These are phyloP conservation scores for Panicum miliaceum DNA, from an alignment of 176 grass and related monocot genomes.

Conservation along the genomic window DNA sequence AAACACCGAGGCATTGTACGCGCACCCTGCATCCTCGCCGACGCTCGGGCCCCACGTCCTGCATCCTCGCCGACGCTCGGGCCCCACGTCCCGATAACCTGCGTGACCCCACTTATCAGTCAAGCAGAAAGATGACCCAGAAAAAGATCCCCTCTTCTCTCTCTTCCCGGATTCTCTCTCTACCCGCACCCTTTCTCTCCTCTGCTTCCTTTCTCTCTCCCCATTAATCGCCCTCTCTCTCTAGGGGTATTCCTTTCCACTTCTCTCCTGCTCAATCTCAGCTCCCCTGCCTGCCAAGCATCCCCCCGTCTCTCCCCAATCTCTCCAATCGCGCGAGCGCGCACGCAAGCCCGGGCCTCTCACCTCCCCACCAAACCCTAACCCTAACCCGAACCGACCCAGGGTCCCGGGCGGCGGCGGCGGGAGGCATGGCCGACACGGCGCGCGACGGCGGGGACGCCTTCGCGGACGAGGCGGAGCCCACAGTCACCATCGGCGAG, in stretches of 20 bases:
- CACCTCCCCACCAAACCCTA: slow-evolving; percentile 23
- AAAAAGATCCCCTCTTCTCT: neutral
- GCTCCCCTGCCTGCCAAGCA: neutral
- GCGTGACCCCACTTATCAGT: neutral
- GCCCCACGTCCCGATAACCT: neutral
- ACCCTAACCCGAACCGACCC: slow-evolving; percentile 25
- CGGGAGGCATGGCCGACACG: slow-evolving; percentile 45
- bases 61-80: neutral
- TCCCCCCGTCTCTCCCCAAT: neutral
- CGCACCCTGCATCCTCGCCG: neutral
- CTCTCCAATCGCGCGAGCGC: slow-evolving; percentile 14
- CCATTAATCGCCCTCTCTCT: neutral
- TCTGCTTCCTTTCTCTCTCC: neutral
- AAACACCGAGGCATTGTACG: neutral
- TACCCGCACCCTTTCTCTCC: neutral
- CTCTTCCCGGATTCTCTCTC: neutral
- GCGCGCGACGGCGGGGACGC: slow-evolving; percentile 46
- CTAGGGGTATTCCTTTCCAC: neutral
- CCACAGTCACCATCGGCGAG: slow-evolving; percentile 66
- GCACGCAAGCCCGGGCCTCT: neutral
- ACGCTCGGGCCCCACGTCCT: neutral
- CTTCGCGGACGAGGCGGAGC: slow-evolving; percentile 74
- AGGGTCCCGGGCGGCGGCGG: neutral
- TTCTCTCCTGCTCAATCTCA: neutral
- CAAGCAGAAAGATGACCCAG: neutral